These are phyloP conservation scores for Exserohilum turcica DNA, from an alignment of 2,329 filamentous ascomycete species.

Conservation along the genomic window DNA sequence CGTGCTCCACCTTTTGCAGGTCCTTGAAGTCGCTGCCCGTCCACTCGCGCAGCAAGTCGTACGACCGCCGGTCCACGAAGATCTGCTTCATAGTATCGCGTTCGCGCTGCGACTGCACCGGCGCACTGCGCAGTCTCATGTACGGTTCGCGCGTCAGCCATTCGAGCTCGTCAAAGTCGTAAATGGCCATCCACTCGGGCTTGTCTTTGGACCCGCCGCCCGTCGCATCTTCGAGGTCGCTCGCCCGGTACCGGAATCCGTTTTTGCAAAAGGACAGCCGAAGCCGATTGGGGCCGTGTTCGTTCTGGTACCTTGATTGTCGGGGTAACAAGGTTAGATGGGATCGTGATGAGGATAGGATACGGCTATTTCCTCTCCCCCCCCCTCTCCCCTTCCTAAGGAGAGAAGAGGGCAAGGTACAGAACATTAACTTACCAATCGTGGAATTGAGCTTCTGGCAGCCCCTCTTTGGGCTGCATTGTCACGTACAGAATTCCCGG, in stretches of 20 bases:
- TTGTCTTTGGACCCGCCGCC: constrained; percentile 49
- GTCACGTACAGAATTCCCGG: constrained; percentile 80
- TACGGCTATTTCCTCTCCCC: constrained; percentile 23
- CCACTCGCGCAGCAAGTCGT: constrained; percentile 65
- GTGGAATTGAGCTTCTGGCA: constrained; percentile 74
- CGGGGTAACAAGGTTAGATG: constrained; percentile 41
- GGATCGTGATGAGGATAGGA: constrained; percentile 21
- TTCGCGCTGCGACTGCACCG: constrained; percentile 63
- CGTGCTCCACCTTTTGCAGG: constrained; percentile 64
- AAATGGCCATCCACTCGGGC: constrained; percentile 77
- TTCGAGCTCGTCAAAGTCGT: constrained; percentile 78
- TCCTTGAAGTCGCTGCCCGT: constrained; percentile 63
- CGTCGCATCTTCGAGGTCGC: constrained; percentile 55
- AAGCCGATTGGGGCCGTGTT: constrained; percentile 82
- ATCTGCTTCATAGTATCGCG: constrained; percentile 67
- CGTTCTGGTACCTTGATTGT: constrained; percentile 75
- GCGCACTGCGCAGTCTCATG: constrained; percentile 64
- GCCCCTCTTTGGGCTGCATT: constrained; percentile 74
- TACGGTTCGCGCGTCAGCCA: constrained; percentile 74
- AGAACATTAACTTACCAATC: constrained; percentile 56
- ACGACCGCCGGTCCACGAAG: constrained; percentile 72
- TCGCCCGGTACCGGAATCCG: constrained; percentile 77
- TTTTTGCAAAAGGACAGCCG: constrained; percentile 75
- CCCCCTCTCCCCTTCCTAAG: too few species aligned
- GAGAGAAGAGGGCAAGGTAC: too few species aligned